Percentiles rank a stretch among this genome's conserved stretches.
These are phyloP conservation scores for Beauveria australis DNA, from an alignment of 2,329 filamentous ascomycete species.

Conservation along the genomic window DNA sequence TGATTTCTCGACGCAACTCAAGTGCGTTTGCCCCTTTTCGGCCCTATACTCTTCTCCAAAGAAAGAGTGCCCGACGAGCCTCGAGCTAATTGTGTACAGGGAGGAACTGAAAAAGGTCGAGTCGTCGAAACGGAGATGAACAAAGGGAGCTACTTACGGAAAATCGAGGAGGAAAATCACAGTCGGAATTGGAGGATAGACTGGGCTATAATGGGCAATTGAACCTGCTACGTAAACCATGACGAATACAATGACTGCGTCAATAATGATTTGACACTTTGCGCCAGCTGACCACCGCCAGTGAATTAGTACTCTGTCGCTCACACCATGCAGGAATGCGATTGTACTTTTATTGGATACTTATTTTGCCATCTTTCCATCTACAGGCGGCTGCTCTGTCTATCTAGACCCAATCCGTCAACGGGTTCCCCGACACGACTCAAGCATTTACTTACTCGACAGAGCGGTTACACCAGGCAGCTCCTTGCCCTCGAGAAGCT, in stretches of 20 bases:
- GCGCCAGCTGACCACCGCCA: neutral
- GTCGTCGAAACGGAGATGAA: slow-evolving; percentile 55
- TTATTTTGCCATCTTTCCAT: neutral
- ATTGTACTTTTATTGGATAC: neutral
- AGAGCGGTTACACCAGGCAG: slow-evolving; percentile 88
- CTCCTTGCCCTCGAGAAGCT: slow-evolving; percentile 96
- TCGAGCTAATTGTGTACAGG: slow-evolving; percentile 33
- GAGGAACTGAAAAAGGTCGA: slow-evolving; percentile 95
- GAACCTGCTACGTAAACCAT: neutral
- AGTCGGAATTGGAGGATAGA: neutral
- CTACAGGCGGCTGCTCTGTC: slow-evolving; percentile 2
- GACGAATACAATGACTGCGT: neutral
- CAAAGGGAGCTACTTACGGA: neutral
- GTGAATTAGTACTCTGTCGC: neutral
- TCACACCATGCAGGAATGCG: neutral
- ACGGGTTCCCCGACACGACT: slow-evolving; percentile 4
- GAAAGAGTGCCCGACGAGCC: neutral
- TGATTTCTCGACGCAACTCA: slow-evolving; percentile 90
- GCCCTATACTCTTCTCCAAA: too few relatives aligned
- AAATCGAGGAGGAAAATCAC: neutral
- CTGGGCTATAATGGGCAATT: neutral
- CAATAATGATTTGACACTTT: neutral
- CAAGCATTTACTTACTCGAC: slow-evolving; percentile 60
- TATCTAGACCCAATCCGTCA: slow-evolving; percentile 2
- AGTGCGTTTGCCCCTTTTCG: slow-evolving; percentile 46